phyloP scores from a whole-genome alignment of 306 rosid genomes.

The Acacia confusa region DNA sequence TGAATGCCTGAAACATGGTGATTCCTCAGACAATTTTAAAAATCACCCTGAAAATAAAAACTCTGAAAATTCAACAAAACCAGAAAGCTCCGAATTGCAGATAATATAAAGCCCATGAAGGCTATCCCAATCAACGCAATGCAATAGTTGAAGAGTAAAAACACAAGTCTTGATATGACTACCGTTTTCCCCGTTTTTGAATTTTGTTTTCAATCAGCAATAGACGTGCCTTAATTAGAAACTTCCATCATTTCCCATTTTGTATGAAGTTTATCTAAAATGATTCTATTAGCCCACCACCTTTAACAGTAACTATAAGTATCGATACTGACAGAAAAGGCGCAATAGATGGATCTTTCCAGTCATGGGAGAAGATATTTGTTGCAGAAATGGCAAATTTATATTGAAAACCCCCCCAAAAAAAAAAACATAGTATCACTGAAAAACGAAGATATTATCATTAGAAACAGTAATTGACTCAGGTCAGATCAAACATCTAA shows the following conservation, averaged over 20 bases:
- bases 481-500: slow-evolving; percentile 3
- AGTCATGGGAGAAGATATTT: not conserved
- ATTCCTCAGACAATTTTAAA: slow-evolving; percentile 45
- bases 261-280: not conserved
- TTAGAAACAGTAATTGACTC: not conserved
- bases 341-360: not conserved
- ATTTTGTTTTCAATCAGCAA: not conserved
- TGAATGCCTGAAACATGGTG: slow-evolving; percentile 82
- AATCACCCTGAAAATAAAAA: slow-evolving; percentile 45
- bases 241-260: not conserved
- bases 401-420: not conserved
- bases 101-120: not conserved
- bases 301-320: not conserved
- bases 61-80: slow-evolving; percentile 42
- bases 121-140: not conserved
- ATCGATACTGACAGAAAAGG: not conserved
- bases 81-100: slow-evolving; percentile 17
- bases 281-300: slow-evolving; percentile 11
- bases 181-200: not conserved
- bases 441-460: not conserved
- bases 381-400: not conserved
- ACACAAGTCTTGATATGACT: not conserved
- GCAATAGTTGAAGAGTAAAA: slow-evolving; percentile 3
- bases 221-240: not conserved
- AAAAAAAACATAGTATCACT: not conserved